These are phyloP conservation scores for Neurospora tetraspora DNA, from an alignment of 495 filamentous ascomycete genomes.

Conservation along the genomic window DNA sequence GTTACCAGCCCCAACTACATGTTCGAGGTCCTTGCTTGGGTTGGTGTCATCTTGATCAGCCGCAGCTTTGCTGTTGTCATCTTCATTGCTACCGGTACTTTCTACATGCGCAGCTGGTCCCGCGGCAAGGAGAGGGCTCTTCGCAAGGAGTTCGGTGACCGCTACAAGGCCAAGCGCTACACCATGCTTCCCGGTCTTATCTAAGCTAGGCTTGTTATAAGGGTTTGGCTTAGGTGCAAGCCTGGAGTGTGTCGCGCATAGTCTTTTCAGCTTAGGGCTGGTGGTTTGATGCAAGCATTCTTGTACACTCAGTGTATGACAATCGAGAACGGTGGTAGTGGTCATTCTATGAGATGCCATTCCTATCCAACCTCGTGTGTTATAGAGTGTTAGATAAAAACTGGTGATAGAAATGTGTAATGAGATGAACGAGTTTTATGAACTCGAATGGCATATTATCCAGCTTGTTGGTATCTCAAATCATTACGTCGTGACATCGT, in stretches of 20 bases:
- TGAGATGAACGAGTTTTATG: not conserved
- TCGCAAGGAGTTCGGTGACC: conserved; percentile 77
- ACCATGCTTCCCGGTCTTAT: conserved; percentile 64
- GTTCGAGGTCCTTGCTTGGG: conserved; percentile 82
- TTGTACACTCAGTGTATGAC: not conserved
- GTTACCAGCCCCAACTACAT: conserved; percentile 98
- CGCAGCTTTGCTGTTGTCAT: conserved; percentile 64
- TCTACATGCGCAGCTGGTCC: conserved; percentile 80
- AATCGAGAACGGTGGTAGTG: not conserved
- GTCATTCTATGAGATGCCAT: not conserved
- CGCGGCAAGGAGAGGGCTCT: conserved; percentile 86
- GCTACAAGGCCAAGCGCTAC: conserved; percentile 81
- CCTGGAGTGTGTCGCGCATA: not conserved
- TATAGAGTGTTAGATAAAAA: not conserved
- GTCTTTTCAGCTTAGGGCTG: not conserved
- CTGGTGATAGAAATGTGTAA: not conserved
- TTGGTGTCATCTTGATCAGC: conserved; percentile 64
- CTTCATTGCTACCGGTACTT: conserved; percentile 56
- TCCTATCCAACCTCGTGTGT: not conserved
- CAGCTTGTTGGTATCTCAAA: not conserved
- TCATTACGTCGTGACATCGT: conserved; percentile 4
- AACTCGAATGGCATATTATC: not conserved
- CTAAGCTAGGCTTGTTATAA: conserved; percentile 9
- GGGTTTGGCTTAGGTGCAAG: not conserved
- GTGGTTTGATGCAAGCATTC: not conserved